A percentile compares a stretch with the other conserved stretches of the same genome.
These are phyloP conservation scores for Paradendryphiella salina DNA, from an alignment of 2,329 filamentous ascomycete genomes.

Conservation along the genomic window DNA sequence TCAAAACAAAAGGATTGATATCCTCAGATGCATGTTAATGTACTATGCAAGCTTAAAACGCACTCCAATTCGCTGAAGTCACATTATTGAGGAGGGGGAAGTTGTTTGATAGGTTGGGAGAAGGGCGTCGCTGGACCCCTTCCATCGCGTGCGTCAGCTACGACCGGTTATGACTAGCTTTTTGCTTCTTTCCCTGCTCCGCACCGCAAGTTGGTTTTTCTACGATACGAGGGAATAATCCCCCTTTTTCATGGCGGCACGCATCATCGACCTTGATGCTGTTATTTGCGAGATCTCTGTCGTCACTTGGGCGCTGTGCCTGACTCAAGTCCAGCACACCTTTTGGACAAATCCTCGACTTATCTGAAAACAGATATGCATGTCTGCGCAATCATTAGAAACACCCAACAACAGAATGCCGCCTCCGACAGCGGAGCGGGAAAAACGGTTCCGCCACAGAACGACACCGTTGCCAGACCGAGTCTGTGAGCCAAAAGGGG, in stretches of 20 bases:
- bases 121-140: background rate
- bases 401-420: background rate
- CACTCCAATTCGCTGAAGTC: background rate
- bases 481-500: background rate
- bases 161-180: background rate
- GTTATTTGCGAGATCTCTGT: background rate
- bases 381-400: background rate
- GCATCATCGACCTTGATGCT: background rate
- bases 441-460: background rate
- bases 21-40: background rate
- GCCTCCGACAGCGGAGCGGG: background rate
- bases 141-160: background rate
- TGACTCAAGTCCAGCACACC: background rate
- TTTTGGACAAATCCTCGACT: background rate
- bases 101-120: background rate
- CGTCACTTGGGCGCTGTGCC: background rate
- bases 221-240: background rate
- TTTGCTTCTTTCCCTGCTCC: background rate
- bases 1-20: background rate
- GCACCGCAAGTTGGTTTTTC: background rate
- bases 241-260: background rate
- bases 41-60: background rate
- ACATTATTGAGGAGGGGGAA: background rate
- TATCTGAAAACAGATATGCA: background rate
- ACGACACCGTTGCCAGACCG: background rate